A percentile compares a stretch with the other conserved stretches of the same genome.
phyloP scores from a whole-genome alignment of 176 grass and related monocot species.

The Areca catechu region DNA sequence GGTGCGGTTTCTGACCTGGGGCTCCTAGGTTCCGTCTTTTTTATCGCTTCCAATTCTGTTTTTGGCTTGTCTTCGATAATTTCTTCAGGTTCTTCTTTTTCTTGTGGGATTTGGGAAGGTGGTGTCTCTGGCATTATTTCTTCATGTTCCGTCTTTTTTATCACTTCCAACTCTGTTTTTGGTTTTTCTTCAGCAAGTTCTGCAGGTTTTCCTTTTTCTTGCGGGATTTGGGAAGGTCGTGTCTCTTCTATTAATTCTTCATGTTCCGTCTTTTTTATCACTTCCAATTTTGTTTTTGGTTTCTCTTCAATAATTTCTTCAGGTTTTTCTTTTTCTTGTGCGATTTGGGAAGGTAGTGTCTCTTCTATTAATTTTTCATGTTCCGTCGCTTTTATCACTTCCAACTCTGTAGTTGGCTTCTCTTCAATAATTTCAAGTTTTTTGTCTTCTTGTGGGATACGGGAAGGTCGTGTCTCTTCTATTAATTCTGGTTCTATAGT shows the following conservation, averaged over 20 bases:
- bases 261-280: neutral
- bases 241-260: too few species aligned
- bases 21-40: neutral
- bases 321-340: neutral
- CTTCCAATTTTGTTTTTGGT: neutral
- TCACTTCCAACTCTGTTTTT: slow-evolving; percentile 4
- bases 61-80: slow-evolving; percentile 14
- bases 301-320: too few species aligned
- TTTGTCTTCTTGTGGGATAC: neutral
- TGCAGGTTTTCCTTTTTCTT: neutral
- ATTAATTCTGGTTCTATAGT: too few species aligned
- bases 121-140: too few species aligned
- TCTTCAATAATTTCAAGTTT: slow-evolving; percentile 11
- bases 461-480: neutral
- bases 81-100: slow-evolving; percentile 13
- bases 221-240: neutral
- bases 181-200: too few species aligned
- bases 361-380: too few species aligned
- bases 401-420: neutral
- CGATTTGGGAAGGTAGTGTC: neutral
- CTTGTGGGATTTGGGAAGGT: neutral
- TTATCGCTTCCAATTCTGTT: neutral
- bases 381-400: neutral
- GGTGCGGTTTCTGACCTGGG: neutral
- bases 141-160: too few species aligned